Base-by-base conservation (phyloP, 345 rosid genomes). In the Alliaria petiolata region DNA sequence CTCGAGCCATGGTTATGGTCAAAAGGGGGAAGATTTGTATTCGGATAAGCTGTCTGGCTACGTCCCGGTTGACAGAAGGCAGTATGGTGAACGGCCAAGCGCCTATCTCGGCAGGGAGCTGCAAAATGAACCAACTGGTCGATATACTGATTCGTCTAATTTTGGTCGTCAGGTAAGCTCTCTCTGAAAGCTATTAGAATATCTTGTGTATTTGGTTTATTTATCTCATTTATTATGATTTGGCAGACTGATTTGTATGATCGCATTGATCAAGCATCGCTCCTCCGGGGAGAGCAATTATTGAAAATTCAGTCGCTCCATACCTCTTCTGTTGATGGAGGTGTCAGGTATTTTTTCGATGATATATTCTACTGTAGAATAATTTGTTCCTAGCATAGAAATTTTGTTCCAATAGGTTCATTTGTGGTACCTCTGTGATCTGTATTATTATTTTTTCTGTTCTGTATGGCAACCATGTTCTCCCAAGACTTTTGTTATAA, bases 201-300 rank as follows among this genome's bases (percentile, higher is more conserved):
- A 14, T 28, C 8, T 59, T 42, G 3, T 33, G 45, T 31, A 47
- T 57, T 46, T 76, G 47, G 22, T 34, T 63, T 9, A 3, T 50
- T 25, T 51, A 10, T 42, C 40, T 53, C 28, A 25, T 72, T 22
- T 66, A 34, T 13, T 34, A 6, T 74, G 45, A 28, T 72, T 44
- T 76, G 50, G 76, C 88, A 89, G 93, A 22, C 93, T 74, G 92
- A 85, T 60, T 69, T 83, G 44, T 91, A 88, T 77, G 90, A 88
- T 62, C 92, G 84, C 77, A 81, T 88, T 67, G 95, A 91, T 69
- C 96, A 88, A 81, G 82, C 90, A 10, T 81, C 95, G 31, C 81
- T 89, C 26, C 86, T 89, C 56, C 88, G 96, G 51, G 96, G 89
- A 78, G 99, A 95, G 72, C 93, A 88, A 26, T 70, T 88, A 68